Evolutionary conservation across 257 asterid genomes (phyloP), one percentile per base, ranked within the genome.

Genomic region (Handroanthus guayacan): DNA sequence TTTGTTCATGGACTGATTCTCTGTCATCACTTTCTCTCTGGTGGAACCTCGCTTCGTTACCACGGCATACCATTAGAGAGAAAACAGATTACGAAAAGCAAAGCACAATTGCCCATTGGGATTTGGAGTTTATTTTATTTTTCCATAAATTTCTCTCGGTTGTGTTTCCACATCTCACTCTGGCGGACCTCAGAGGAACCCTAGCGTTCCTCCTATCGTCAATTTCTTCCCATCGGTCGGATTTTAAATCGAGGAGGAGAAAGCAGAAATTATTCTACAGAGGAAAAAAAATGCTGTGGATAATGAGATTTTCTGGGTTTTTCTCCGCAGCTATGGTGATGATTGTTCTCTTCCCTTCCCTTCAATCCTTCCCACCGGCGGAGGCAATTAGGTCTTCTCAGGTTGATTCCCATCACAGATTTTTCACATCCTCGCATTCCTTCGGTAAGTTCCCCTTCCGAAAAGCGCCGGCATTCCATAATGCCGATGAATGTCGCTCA

Each of bases 101-200:
- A 66, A 67, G 63, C 50, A 20, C 14, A 44, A 54, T 52, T 17
- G 64, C 37, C 61, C 50, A 52, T 78, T 60, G 48, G 61, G 25
- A 54, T 76, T 71, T 36, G 72, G 73, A 31, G 6, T 71, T 57
- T 4, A 31, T 71, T 66, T 60, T 11, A 64, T 58, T 57, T 31
- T 71, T 57, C 17, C 52, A 60, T 39, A 8, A 61, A 54, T 66
- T 76, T 71, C 17, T 54, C 20, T 37, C 58, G 6, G 31, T 67
- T 69, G 61, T 34, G 74, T 48, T 58, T 18, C 71, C 36, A 4
- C 5, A 34, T 60, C 36, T 66, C 85, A 79, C 65, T 72, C 89
- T 85, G 90, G 93, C 93, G 78, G 92, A 85, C 83, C 75, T 68
- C 7, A 75, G 88, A 82, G 89, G 87, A 78, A 80, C 89, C 80